phyloP scores from a whole-genome alignment of 441 rosid genomes.

The Adansonia rubrostipa region DNA sequence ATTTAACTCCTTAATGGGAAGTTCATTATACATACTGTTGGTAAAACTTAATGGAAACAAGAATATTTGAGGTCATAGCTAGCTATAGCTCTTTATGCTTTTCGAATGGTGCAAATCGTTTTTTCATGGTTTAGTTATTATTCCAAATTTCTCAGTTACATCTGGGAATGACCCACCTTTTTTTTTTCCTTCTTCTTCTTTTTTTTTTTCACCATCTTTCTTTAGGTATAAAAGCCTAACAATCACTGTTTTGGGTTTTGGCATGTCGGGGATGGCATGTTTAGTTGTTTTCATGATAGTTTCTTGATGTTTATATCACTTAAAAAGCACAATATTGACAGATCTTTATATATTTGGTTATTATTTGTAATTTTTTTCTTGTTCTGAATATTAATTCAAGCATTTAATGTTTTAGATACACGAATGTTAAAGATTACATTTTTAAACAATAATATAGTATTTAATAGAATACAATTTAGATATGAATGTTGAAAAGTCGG shows the following conservation, averaged over 20 bases:
- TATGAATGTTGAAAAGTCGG: conserved; percentile 11
- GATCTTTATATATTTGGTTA: not conserved
- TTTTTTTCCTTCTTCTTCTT: conserved; percentile 9
- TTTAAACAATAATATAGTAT: not conserved
- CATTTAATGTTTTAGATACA: not conserved
- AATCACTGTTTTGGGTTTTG: conserved; percentile 29
- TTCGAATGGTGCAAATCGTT: not conserved
- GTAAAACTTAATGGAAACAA: too few relatives aligned
- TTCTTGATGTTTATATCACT: conserved; percentile 9
- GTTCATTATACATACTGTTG: too few relatives aligned
- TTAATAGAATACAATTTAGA: not conserved
- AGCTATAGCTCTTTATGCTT: not conserved
- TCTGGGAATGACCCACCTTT: not conserved
- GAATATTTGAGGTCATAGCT: not conserved
- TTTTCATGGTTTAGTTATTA: not conserved
- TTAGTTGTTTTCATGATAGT: conserved; percentile 45
- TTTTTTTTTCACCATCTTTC: not conserved
- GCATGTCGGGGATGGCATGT: conserved; percentile 38
- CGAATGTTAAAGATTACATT: conserved; percentile 1
- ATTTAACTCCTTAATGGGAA: not conserved
- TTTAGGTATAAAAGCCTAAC: conserved; percentile 42
- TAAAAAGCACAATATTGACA: conserved; percentile 14
- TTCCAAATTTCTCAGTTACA: conserved; percentile 2
- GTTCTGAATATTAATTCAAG: not conserved
- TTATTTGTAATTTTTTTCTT: not conserved